Conservation (phyloP, 768 basidiomycete species). For the Lactarius indigo region DNA sequence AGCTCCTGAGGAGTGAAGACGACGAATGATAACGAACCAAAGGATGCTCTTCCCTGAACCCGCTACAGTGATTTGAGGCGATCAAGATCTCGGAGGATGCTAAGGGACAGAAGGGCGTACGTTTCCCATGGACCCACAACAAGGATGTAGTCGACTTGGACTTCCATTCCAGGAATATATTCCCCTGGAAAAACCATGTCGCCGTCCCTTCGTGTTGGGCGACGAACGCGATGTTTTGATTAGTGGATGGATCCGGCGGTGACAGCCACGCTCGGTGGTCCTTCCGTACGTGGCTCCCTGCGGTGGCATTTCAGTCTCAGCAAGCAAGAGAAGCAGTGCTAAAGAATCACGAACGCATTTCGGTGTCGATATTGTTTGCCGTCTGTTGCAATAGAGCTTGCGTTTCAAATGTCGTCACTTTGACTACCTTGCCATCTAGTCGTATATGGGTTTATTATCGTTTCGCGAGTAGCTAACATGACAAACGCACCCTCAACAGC, state of each 20-base stretch:
- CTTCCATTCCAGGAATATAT: background rate
- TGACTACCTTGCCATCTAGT: background rate
- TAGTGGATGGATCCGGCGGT: background rate
- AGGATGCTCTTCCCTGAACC: too few species aligned
- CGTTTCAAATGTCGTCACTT: too few species aligned
- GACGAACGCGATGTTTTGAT: background rate
- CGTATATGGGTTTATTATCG: background rate
- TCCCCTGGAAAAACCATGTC: background rate
- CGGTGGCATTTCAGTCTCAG: background rate
- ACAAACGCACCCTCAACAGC: background rate
- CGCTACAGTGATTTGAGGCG: background rate
- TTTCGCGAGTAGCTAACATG: background rate
- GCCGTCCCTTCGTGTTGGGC: background rate
- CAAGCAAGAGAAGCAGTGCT: background rate
- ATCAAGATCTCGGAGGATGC: too few species aligned
- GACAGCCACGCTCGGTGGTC: background rate
- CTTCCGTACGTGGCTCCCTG: background rate
- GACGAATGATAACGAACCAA: too few species aligned
- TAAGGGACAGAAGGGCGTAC: background rate
- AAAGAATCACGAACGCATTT: background rate
- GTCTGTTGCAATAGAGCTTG: background rate
- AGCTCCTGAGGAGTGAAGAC: too few species aligned
- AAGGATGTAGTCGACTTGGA: background rate
- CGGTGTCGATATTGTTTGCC: background rate
- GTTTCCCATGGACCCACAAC: conserved; percentile 2